These are phyloP conservation scores for Furcasterigmium sp. DNA, from an alignment of 2,329 filamentous ascomycete species.

Conservation along the genomic window DNA sequence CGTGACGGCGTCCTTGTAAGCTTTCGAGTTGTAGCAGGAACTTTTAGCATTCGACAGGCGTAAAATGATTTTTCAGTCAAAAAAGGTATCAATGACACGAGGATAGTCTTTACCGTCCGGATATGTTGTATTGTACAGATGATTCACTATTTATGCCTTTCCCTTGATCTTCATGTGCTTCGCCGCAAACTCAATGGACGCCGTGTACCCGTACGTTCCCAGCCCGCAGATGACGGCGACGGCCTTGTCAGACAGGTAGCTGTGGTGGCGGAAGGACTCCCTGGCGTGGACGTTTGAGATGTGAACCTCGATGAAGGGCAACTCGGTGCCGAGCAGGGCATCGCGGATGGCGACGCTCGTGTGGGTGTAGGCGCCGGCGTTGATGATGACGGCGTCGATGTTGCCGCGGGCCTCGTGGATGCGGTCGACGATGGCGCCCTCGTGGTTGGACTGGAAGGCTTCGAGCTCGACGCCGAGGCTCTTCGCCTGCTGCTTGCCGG, in stretches of 20 bases:
- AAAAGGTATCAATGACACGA: not conserved
- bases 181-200: slow-evolving; percentile 50
- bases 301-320: slow-evolving; percentile 76
- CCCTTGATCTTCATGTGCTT: slow-evolving; percentile 38
- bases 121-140: not conserved
- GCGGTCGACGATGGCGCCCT: slow-evolving; percentile 68
- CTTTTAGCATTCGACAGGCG: too few species aligned
- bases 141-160: slow-evolving; percentile 10
- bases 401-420: slow-evolving; percentile 60
- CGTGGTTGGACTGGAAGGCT: slow-evolving; percentile 66
- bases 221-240: slow-evolving; percentile 67
- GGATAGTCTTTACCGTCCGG: slow-evolving; percentile 4
- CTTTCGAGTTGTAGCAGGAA: too few species aligned
- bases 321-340: slow-evolving; percentile 60
- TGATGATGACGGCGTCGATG: slow-evolving; percentile 66
- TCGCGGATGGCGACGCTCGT: slow-evolving; percentile 73
- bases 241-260: slow-evolving; percentile 72
- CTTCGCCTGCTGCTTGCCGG: slow-evolving; percentile 43
- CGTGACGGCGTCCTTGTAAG: slow-evolving; percentile 27
- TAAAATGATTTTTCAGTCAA: too few species aligned
- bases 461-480: slow-evolving; percentile 43
- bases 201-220: slow-evolving; percentile 56
- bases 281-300: slow-evolving; percentile 69
- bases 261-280: slow-evolving; percentile 65
- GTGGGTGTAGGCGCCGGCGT: slow-evolving; percentile 71